phyloP scores from a whole-genome alignment of 2,329 filamentous ascomycete genomes.

The Pleomassaria siparia region DNA sequence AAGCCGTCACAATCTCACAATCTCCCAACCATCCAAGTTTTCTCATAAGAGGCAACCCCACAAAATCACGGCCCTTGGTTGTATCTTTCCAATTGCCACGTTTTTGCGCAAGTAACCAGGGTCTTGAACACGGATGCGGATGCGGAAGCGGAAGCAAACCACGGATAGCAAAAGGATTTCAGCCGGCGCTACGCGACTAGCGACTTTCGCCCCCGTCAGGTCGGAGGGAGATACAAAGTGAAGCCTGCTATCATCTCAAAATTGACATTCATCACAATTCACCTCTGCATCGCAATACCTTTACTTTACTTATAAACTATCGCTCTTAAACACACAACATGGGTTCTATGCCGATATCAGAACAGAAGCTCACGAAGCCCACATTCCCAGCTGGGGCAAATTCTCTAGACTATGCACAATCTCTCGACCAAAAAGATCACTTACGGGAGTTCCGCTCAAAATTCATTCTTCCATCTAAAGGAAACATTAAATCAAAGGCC shows the following conservation, averaged over 20 bases:
- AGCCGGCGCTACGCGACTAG: background rate
- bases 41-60: background rate
- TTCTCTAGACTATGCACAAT: slow-evolving; percentile 27
- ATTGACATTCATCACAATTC: background rate
- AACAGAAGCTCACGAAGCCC: background rate
- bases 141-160: background rate
- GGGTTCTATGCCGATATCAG: background rate
- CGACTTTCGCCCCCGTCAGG: background rate
- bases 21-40: background rate
- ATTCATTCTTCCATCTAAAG: slow-evolving; percentile 75
- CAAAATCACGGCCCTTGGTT: background rate
- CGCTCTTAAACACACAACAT: too few relatives aligned
- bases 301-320: background rate
- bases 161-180: background rate
- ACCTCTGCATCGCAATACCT: background rate
- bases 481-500: slow-evolving; percentile 66
- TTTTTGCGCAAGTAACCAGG: background rate
- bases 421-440: slow-evolving; percentile 36
- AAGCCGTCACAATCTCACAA: too few relatives aligned
- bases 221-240: background rate
- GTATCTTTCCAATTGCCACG: too few relatives aligned
- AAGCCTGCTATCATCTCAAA: background rate
- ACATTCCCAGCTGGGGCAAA: background rate
- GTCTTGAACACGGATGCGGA: background rate
- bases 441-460: slow-evolving; percentile 57